A percentile compares a stretch with the other conserved stretches of the same genome.
Conservation (phyloP, 768 basidiomycete genomes). For the Cytidiella melzeri region DNA sequence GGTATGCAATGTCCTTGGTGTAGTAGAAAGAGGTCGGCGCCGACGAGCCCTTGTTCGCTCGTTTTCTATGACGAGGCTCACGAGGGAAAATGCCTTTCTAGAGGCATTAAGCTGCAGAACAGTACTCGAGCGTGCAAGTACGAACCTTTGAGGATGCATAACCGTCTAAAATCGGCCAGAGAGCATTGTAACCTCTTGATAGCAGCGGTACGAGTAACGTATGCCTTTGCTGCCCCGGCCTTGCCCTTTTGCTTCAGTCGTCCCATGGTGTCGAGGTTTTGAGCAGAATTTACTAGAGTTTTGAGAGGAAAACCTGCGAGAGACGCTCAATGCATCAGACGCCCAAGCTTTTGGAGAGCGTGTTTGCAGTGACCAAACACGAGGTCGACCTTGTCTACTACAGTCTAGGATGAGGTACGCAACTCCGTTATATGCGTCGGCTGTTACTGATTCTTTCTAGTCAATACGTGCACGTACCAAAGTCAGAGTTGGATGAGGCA, state of each 20-base stretch:
- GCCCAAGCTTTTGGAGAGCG: conserved; percentile 24
- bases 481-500: conserved; percentile 95
- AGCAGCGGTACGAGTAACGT: conserved; percentile 84
- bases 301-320: conserved; percentile 5
- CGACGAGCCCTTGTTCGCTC: conserved; percentile 95
- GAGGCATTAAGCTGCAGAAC: conserved; percentile 10
- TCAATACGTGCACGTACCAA: conserved; percentile 95
- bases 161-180: conserved; percentile 89
- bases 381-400: conserved; percentile 9
- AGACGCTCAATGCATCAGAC: conserved; percentile 14
- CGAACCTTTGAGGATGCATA: conserved; percentile 96
- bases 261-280: conserved; percentile 45
- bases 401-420: conserved; percentile 19
- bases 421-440: background rate
- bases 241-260: conserved; percentile 80
- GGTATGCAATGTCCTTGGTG: conserved; percentile 94
- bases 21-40: conserved; percentile 98
- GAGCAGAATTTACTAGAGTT: conserved; percentile 7
- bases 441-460: conserved; percentile 34
- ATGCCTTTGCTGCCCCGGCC: conserved; percentile 88
- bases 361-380: conserved; percentile 16
- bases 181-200: conserved; percentile 96
- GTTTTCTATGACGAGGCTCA: conserved; percentile 86
- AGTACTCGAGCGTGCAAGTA: conserved; percentile 6
- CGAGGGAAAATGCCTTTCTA: conserved; percentile 89